Percentiles rank a stretch among this genome's conserved stretches.
Conservation (phyloP, 768 basidiomycete genomes). For the Hebeloma cylindrosporum region DNA sequence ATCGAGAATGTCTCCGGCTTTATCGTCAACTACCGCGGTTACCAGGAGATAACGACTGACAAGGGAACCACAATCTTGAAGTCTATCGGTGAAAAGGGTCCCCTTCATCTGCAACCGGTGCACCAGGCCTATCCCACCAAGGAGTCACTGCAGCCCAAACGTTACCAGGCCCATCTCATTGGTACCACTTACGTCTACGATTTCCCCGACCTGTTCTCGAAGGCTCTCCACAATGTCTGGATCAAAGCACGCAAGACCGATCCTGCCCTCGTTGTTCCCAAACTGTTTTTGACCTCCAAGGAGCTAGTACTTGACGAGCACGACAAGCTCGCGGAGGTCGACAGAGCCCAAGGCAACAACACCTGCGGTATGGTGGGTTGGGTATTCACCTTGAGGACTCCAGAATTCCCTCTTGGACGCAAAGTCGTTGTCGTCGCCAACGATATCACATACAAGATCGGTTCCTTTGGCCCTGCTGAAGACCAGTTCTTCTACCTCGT, state of each 20-base stretch:
- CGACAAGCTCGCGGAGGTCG: constrained; percentile 87
- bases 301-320: constrained; percentile 95
- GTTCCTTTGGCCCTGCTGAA: constrained; percentile 94
- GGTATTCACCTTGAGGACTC: constrained; percentile 90
- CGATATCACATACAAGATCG: constrained; percentile 98
- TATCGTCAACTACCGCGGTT: constrained; percentile 96
- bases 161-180: constrained; percentile 97
- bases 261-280: constrained; percentile 70
- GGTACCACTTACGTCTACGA: constrained; percentile 99
- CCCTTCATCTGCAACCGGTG: constrained; percentile 93
- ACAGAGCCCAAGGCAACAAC: constrained; percentile 91
- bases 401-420: constrained; percentile 90
- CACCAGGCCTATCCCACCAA: constrained; percentile 94
- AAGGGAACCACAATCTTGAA: constrained; percentile 94
- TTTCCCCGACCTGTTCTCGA: constrained; percentile 98
- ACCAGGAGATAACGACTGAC: constrained; percentile 97
- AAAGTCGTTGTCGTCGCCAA: constrained; percentile 90
- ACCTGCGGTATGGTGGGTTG: constrained; percentile 97
- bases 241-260: constrained; percentile 62
- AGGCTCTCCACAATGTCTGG: constrained; percentile 95
- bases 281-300: constrained; percentile 75
- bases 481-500: constrained; percentile 97
- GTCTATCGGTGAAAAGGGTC: constrained; percentile 97
- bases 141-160: constrained; percentile 96
- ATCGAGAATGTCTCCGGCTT: constrained; percentile 99